These are phyloP conservation scores for Tulasnella sp. DNA, from an alignment of 768 basidiomycete genomes.

Conservation along the genomic window DNA sequence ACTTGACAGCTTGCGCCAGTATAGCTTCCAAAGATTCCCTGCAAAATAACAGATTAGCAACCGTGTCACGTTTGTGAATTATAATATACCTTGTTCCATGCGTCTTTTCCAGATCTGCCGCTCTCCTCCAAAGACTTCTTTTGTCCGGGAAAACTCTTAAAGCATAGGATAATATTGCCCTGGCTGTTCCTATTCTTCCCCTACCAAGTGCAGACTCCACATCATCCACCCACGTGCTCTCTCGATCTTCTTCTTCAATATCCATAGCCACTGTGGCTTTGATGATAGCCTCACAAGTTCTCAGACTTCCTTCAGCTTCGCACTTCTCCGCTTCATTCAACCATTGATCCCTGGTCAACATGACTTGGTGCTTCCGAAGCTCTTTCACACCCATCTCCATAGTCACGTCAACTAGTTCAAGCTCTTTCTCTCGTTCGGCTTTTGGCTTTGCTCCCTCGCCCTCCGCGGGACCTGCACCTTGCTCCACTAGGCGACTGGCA, in stretches of 20 bases:
- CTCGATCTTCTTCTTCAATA: slow-evolving; percentile 84
- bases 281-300: slow-evolving; percentile 88
- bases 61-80: not conserved
- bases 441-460: slow-evolving; percentile 26
- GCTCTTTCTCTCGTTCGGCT: slow-evolving; percentile 46
- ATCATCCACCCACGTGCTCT: slow-evolving; percentile 84
- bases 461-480: slow-evolving; percentile 42
- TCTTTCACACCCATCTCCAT: slow-evolving; percentile 74
- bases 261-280: slow-evolving; percentile 91
- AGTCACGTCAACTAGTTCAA: slow-evolving; percentile 71
- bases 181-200: slow-evolving; percentile 65
- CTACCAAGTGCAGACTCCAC: slow-evolving; percentile 68
- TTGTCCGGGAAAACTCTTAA: slow-evolving; percentile 82
- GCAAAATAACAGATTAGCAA: slow-evolving; percentile 9
- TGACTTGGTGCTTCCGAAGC: slow-evolving; percentile 68
- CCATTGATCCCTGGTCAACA: slow-evolving; percentile 89
- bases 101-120: slow-evolving; percentile 84
- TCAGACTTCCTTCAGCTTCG: slow-evolving; percentile 68
- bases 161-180: slow-evolving; percentile 83
- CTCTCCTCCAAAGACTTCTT: slow-evolving; percentile 74
- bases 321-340: slow-evolving; percentile 87
- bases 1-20: slow-evolving; percentile 66
- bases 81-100: slow-evolving; percentile 63
- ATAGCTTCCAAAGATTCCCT: slow-evolving; percentile 74
- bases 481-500: slow-evolving; percentile 82